These are phyloP conservation scores for Aphelidium insulamus DNA, from an alignment of 371 early-diverging fungal genomes.

Conservation along the genomic window DNA sequence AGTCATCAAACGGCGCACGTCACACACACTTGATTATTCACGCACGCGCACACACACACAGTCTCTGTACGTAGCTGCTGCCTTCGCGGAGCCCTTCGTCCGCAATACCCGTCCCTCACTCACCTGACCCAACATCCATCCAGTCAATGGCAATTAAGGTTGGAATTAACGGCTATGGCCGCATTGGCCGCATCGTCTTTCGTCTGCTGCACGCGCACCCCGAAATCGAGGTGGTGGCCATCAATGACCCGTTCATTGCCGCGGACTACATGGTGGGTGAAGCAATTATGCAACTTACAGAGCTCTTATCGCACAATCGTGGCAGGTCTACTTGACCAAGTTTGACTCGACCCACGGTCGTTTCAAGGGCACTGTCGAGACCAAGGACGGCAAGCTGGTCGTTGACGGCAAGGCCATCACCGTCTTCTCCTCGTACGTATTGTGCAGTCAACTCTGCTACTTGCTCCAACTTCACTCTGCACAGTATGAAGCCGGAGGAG, in stretches of 20 bases:
- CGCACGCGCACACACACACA: no score
- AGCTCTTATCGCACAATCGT: not conserved
- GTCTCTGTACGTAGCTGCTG: no score
- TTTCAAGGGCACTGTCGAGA: constrained; percentile 48
- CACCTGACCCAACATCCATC: no score
- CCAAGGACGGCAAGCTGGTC: constrained; percentile 58
- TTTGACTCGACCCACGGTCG: constrained; percentile 96
- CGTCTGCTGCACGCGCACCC: constrained; percentile 51
- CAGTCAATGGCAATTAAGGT: constrained; percentile 45
- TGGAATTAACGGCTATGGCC: constrained; percentile 92
- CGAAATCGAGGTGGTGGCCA: constrained; percentile 65
- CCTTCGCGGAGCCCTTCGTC: no score
- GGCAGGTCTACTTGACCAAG: constrained; percentile 73
- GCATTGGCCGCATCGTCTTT: constrained; percentile 96
- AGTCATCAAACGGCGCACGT: no score
- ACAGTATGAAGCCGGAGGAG: constrained; percentile 40
- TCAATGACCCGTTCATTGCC: constrained; percentile 97
- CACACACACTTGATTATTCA: no score
- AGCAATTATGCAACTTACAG: no score
- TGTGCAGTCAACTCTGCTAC: not conserved
- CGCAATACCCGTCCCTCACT: no score
- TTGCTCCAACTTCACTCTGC: not conserved
- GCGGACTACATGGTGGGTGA: constrained; percentile 66
- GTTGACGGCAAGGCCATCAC: constrained; percentile 58
- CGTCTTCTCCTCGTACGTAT: constrained; percentile 35